Evolutionary conservation across 768 basidiomycete genomes (phyloP), one percentile per base, ranked within the genome.

Genomic region (Agaricus blazei): DNA sequence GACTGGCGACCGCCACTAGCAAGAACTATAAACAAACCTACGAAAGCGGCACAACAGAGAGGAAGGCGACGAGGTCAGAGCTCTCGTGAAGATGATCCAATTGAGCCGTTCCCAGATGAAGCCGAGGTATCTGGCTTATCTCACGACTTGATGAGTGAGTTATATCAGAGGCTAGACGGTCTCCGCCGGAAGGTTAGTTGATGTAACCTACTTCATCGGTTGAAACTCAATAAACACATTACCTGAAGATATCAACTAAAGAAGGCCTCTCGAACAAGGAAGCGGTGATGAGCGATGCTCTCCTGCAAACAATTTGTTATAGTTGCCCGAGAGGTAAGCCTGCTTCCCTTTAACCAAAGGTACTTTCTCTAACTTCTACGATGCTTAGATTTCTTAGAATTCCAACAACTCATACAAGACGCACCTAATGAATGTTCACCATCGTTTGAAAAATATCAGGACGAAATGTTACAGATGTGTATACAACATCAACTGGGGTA

Each of bases 1-100:
- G 37, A 56, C 11, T 59, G 58, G 58, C 42, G 47, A 38, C 58
- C 54, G 3, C 58, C 54, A 27, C 29, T 51, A 29, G n/a, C 14
- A 2, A 56, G 52, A 34, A 23, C 52, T 42, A 56, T 28, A 49
- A 41, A 12, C 24, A 36, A 50, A 50, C 12, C 41, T 31, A 15
- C 9, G 11, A 56, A 8, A n/a, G 42, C 37, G n/a, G 48, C 49
- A 4, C 47, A 31, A 11, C 41, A 34, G 3, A 56, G 45, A 31
- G 54, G 48, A 14, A 56, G 50, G 42, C 28, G 43, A 11, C 54
- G 48, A 36, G 31, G 40, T 5, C 19, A 9, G 6, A 28, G 14
- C 7, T 9, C 29, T 26, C 15, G 37, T 36, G 23, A 19, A n/a
- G 42, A 48, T 9, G 54, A 56, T 37, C 54, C 48, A 7, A 56